Percentiles rank a stretch among this genome's conserved stretches.
phyloP scores from a whole-genome alignment of 352 stramenopile genomes.

The Saprolegnia diclina region DNA sequence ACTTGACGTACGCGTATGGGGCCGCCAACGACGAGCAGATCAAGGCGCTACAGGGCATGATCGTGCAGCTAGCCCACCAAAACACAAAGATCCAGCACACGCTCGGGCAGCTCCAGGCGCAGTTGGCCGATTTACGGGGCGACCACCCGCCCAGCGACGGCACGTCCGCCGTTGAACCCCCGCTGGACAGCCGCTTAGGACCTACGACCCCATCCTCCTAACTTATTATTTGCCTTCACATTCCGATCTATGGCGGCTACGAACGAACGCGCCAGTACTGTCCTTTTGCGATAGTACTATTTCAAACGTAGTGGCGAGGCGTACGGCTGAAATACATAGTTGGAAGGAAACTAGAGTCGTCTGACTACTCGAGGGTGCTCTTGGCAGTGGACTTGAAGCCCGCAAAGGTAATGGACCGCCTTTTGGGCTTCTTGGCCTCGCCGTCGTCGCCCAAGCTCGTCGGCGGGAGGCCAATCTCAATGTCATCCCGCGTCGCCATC shows the following conservation, averaged over 20 bases:
- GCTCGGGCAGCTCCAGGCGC: constrained; percentile 37
- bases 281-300: constrained; percentile 11
- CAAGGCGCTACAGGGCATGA: constrained; percentile 49
- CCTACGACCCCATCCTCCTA: too few species aligned
- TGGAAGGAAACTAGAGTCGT: background rate
- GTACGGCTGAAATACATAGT: background rate
- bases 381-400: constrained; percentile 30
- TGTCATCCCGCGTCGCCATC: constrained; percentile 47
- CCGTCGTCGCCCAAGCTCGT: constrained; percentile 37
- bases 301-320: constrained; percentile 14
- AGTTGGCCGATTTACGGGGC: constrained; percentile 23
- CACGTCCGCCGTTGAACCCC: background rate
- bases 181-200: too few species aligned
- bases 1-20: constrained; percentile 8
- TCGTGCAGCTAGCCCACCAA: constrained; percentile 50
- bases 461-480: constrained; percentile 63
- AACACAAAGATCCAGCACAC: constrained; percentile 47
- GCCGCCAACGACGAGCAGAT: constrained; percentile 27
- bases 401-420: constrained; percentile 73
- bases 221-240: too few species aligned
- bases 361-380: background rate
- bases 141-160: constrained; percentile 9
- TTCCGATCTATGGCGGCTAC: background rate
- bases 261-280: background rate
- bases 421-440: constrained; percentile 37